Base-by-base conservation (phyloP, 331 rosid genomes). In the Arachis monticola region DNA sequence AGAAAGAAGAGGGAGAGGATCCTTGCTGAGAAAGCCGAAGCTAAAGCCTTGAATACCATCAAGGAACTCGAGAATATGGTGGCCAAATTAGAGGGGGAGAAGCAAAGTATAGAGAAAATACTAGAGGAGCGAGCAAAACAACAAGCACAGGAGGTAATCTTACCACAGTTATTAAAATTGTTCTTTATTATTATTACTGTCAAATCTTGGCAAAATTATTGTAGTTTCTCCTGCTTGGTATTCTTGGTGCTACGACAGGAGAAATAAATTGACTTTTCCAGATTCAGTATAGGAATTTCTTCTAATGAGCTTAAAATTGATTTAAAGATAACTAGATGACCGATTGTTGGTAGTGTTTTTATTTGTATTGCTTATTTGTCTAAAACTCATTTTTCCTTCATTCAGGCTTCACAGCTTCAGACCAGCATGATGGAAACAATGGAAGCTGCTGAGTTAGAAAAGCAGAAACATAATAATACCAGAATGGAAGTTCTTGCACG, bases 51-150 rank as follows among this genome's bases (percentile, higher is more conserved):
- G 63, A 93, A 83, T 73, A 92, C 82, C 70, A 90, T 95, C 80
- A 87, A 92, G 81, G 97, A 90, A 79, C 79, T 84, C 81, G 97
- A 95, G 80, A 87, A 95, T 72, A 81, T 77, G 72, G 97, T 92
- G 80, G 99, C 97, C 63, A 90, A 88, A 83, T 80, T 95, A 87
- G 99, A 95, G 78, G 99, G 99, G 6, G 97, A 95, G 90, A 95
- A 87, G 84, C 88, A 92, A 80, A 95, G 97, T 84, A 87, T 90
- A 51, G 97, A 95, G 86, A 95, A 95, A 85, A 95, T 90, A 74
- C 87, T 88, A 12, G 97, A 94, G 83, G 96, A 86, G 76, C 85
- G 95, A 77, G 97, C 94, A 74, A 87, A 85, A 63, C 88, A 90
- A 77, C 97, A 95, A 83, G 99, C 93, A 69, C 91, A 87, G 80